Evolutionary conservation across 1,284 basidiomycete species (phyloP), one percentile per base, ranked within the genome.

Genomic region (Volvariella surrecta): DNA sequence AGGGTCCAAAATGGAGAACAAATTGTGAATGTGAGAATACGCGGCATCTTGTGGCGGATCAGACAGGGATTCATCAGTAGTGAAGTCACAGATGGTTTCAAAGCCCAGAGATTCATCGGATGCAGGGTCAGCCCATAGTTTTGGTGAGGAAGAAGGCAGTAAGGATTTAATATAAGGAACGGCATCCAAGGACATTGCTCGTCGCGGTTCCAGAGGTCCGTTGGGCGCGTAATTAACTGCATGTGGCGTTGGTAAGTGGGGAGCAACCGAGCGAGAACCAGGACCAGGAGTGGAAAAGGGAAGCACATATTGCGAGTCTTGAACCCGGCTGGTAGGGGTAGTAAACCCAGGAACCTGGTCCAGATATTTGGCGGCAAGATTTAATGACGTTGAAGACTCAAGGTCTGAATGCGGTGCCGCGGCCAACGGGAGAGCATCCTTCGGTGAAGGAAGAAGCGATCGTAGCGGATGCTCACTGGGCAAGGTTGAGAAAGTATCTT

Each of bases 21-120:
- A 11, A 11, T 42, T 10, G 6, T 17, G 39, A 11, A 6, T 6
- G 24, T 28, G 11, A 28, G 24, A 6, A 28, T 28, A 28, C 11
- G 24, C 24, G 24, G 6, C 24, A 6, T 28, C 24, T 6, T 28
- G 24, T 11, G 24, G 24, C 6, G 67, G 59, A 54, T 73, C 70
- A 43, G 66, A 71, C 32, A 64, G 60, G 32, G 70, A 67, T 46
- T 74, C 70, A 56, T 74, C 70, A n/a, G 63, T 61, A 3, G 73
- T 74, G 2, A 70, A 70, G 54, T 76, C 71, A 50, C 72, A 74
- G 18, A 35, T 16, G n/a, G 34, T 15, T 35, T 35, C 34, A 35
- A 35, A 35, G 15, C 18, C 34, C 13, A 35, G 34, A 15, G 18
- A 35, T 15, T 35, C 34, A 19, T 51, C 48, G 35, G 49, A 54